A percentile compares a stretch with the other conserved stretches of the same genome.
phyloP scores from a whole-genome alignment of 805 yeast species.

The Wickerhamomyces canadensis region DNA sequence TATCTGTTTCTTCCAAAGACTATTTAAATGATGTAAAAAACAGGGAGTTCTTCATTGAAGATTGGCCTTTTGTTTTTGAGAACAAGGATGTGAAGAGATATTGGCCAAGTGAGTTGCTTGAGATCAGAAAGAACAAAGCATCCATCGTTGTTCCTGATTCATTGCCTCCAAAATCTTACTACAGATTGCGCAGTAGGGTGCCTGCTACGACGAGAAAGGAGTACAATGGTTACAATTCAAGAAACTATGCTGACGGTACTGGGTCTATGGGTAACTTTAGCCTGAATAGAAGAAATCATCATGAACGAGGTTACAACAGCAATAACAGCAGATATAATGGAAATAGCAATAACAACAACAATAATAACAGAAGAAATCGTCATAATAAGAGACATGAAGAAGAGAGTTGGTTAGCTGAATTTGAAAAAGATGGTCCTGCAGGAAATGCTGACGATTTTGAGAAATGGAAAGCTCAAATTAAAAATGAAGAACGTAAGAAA shows the following conservation, averaged over 20 bases:
- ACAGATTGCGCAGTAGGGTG: slow-evolving; percentile 13
- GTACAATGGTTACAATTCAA: slow-evolving; percentile 4
- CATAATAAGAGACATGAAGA: slow-evolving; percentile 16
- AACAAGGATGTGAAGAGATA: slow-evolving; percentile 14
- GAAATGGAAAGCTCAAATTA: slow-evolving; percentile 33
- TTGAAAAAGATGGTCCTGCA: slow-evolving; percentile 18
- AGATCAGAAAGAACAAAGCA: slow-evolving; percentile 6
- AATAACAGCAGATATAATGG: slow-evolving; percentile 1
- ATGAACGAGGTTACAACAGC: slow-evolving; percentile 3
- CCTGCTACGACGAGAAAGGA: slow-evolving; percentile 7
- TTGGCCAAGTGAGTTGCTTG: slow-evolving; percentile 17
- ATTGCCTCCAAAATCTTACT: slow-evolving; percentile 20
- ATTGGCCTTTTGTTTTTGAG: slow-evolving; percentile 13
- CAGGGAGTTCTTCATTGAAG: slow-evolving; percentile 15
- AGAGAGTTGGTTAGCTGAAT: slow-evolving; percentile 16
- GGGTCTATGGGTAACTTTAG: slow-evolving; percentile 27
- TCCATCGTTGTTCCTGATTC: slow-evolving; percentile 13
- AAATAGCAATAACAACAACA: slow-evolving; percentile 6
- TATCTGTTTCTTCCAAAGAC: slow-evolving; percentile 6
- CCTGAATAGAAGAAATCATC: slow-evolving; percentile 10
- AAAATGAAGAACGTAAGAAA: slow-evolving; percentile 29
- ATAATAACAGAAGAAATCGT: slow-evolving; percentile 11
- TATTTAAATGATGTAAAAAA: slow-evolving; percentile 9
- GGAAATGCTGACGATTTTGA: slow-evolving; percentile 33
- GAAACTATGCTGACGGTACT: slow-evolving; percentile 15